Percentiles rank a stretch among this genome's conserved stretches.
Conservation (phyloP, 495 filamentous ascomycete genomes). For the Bathelium albidoporum region DNA sequence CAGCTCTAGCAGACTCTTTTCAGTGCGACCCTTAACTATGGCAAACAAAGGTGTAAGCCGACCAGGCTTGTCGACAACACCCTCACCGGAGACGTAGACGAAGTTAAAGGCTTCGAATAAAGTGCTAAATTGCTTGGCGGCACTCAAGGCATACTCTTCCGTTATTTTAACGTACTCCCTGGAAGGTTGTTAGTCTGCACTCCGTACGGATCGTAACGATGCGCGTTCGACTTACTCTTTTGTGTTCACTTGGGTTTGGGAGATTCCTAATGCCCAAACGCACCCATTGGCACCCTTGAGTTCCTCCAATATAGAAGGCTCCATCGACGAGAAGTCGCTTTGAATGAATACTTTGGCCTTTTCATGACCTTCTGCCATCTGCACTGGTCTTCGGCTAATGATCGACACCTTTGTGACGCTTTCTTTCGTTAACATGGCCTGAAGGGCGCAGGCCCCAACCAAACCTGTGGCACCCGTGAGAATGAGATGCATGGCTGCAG, state of each 20-base stretch:
- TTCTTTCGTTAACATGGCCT: slow-evolving; percentile 49
- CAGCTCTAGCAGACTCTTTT: slow-evolving; percentile 41
- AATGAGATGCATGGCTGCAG: slow-evolving; percentile 45
- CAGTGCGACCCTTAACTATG: slow-evolving; percentile 53
- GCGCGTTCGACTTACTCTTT: slow-evolving; percentile 36
- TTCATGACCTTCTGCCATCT: slow-evolving; percentile 49
- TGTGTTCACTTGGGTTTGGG: slow-evolving; percentile 31
- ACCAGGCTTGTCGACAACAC: slow-evolving; percentile 37
- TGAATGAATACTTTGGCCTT: slow-evolving; percentile 58
- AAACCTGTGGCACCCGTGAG: slow-evolving; percentile 67
- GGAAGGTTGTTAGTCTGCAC: not conserved
- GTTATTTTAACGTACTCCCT: slow-evolving; percentile 63
- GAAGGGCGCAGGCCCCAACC: slow-evolving; percentile 53
- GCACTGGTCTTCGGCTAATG: slow-evolving; percentile 53
- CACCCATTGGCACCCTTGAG: slow-evolving; percentile 53
- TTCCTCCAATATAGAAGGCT: slow-evolving; percentile 43
- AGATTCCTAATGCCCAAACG: slow-evolving; percentile 63
- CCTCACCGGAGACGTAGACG: slow-evolving; percentile 57
- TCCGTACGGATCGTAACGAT: not conserved
- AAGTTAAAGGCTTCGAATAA: slow-evolving; percentile 52
- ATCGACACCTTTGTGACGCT: slow-evolving; percentile 53
- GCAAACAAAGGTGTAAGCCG: slow-evolving; percentile 46
- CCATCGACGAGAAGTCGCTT: slow-evolving; percentile 52
- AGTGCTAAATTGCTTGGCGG: slow-evolving; percentile 49
- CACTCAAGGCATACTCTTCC: slow-evolving; percentile 49